A percentile compares a stretch with the other conserved stretches of the same genome.
phyloP scores from a whole-genome alignment of 208 protist genomes.

The Trichomonas vaginalis region DNA sequence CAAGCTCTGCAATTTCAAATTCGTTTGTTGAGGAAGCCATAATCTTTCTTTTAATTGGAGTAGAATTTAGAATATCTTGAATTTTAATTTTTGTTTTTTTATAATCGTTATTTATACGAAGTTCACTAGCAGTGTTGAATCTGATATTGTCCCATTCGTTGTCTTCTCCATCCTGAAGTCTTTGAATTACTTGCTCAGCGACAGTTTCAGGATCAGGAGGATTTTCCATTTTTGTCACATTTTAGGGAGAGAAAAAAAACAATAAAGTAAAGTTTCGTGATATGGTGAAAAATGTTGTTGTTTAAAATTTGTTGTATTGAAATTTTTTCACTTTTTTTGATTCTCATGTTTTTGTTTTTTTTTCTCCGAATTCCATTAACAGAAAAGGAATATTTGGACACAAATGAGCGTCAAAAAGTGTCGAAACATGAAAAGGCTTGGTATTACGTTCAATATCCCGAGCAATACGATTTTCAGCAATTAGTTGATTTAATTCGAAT shows the following conservation, averaged over 20 bases:
- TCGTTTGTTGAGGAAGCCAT: too few species aligned
- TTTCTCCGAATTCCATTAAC: not conserved
- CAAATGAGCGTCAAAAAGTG: not conserved
- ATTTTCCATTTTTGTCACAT: too few species aligned
- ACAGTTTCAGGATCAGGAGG: too few species aligned
- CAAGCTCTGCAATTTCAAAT: too few species aligned
- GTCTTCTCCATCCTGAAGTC: too few species aligned
- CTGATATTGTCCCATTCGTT: not conserved
- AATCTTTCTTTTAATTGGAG: too few species aligned
- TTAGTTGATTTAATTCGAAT: not conserved
- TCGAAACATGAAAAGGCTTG: not conserved
- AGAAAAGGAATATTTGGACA: not conserved
- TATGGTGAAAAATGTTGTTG: too few species aligned
- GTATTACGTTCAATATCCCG: not conserved
- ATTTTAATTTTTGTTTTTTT: not conserved
- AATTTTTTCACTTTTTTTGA: too few species aligned
- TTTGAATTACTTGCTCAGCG: too few species aligned
- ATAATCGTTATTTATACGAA: not conserved
- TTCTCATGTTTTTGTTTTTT: not conserved
- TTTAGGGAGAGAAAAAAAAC: too few species aligned
- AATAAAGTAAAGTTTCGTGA: too few species aligned
- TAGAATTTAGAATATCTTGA: not conserved
- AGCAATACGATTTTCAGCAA: not conserved
- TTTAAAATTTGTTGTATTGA: too few species aligned
- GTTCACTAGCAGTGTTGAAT: not conserved